These are phyloP conservation scores for Auricularia heimuer DNA, from an alignment of 768 basidiomycete genomes.

Conservation along the genomic window DNA sequence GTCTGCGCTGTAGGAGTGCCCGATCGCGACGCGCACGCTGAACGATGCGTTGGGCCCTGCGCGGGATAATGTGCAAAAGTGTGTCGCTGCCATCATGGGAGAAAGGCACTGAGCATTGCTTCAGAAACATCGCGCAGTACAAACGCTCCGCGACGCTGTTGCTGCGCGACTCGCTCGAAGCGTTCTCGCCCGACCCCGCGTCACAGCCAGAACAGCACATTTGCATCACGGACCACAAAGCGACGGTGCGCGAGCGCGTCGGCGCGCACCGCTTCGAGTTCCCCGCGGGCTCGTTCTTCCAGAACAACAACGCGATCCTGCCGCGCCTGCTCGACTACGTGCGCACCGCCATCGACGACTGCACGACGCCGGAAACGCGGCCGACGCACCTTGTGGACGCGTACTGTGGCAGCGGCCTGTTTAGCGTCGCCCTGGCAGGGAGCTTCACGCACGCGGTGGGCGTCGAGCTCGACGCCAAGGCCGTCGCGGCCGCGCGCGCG, in stretches of 20 bases:
- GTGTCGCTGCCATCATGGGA: slow-evolving; percentile 11
- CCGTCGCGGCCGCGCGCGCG: slow-evolving; percentile 55
- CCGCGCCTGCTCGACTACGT: slow-evolving; percentile 79
- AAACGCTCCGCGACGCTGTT: slow-evolving; percentile 84
- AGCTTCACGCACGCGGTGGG: slow-evolving; percentile 72
- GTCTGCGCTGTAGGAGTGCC: slow-evolving; percentile 59
- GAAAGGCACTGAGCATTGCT: background rate
- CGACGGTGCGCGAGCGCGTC: slow-evolving; percentile 73
- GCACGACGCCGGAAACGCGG: slow-evolving; percentile 9
- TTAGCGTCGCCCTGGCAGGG: slow-evolving; percentile 72
- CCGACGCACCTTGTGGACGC: slow-evolving; percentile 87
- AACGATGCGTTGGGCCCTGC: slow-evolving; percentile 56
- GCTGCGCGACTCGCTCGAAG: slow-evolving; percentile 70
- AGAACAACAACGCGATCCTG: slow-evolving; percentile 94
- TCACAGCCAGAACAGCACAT: slow-evolving; percentile 47
- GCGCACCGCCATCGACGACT: slow-evolving; percentile 43
- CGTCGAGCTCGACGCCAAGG: slow-evolving; percentile 72
- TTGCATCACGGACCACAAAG: slow-evolving; percentile 77
- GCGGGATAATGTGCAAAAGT: slow-evolving; percentile 63
- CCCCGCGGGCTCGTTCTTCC: slow-evolving; percentile 86
- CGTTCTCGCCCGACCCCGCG: slow-evolving; percentile 18
- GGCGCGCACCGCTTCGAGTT: slow-evolving; percentile 78
- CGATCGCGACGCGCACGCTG: slow-evolving; percentile 75
- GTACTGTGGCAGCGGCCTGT: slow-evolving; percentile 86
- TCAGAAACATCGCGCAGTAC: slow-evolving; percentile 69